Evolutionary conservation across 805 yeast genomes (phyloP).

Genomic region (Jamesozyma jinghongensis): DNA sequence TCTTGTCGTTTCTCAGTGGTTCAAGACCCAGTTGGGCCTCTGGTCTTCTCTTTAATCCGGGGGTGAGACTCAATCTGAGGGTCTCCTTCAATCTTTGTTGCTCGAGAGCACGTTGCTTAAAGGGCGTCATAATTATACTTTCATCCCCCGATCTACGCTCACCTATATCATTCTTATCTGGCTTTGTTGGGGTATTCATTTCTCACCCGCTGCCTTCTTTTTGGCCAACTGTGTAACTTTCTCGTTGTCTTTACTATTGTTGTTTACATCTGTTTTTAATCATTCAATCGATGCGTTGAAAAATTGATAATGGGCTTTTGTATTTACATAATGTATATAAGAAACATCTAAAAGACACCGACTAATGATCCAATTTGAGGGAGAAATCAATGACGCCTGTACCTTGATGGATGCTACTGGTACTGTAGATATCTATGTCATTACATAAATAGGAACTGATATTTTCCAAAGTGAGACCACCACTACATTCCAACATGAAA

Average conservation of each 20-base stretch:
- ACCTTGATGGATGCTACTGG: constrained; percentile 92
- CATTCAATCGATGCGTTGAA: too few species aligned
- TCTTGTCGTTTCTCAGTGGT: constrained; percentile 9
- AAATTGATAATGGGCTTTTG: too few species aligned
- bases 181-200: constrained; percentile 12
- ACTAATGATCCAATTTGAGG: constrained; percentile 39
- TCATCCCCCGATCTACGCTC: constrained; percentile 4
- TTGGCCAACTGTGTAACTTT: too few species aligned
- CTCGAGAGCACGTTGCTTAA: constrained; percentile 19
- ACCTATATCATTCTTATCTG: background rate
- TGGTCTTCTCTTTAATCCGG: constrained; percentile 13
- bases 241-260: too few species aligned
- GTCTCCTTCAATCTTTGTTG: constrained; percentile 16
- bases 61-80: constrained; percentile 15
- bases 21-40: constrained; percentile 6
- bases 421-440: constrained; percentile 82
- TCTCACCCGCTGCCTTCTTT: background rate
- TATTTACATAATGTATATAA: too few species aligned
- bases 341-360: too few species aligned
- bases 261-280: too few species aligned
- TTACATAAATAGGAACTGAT: constrained; percentile 56
- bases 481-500: constrained; percentile 81
- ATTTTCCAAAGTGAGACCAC: constrained; percentile 73
- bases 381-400: constrained; percentile 73
- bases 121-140: constrained; percentile 16